Base-by-base conservation (phyloP, 2,329 filamentous ascomycete genomes). In the Dactylellina drechsleri region DNA sequence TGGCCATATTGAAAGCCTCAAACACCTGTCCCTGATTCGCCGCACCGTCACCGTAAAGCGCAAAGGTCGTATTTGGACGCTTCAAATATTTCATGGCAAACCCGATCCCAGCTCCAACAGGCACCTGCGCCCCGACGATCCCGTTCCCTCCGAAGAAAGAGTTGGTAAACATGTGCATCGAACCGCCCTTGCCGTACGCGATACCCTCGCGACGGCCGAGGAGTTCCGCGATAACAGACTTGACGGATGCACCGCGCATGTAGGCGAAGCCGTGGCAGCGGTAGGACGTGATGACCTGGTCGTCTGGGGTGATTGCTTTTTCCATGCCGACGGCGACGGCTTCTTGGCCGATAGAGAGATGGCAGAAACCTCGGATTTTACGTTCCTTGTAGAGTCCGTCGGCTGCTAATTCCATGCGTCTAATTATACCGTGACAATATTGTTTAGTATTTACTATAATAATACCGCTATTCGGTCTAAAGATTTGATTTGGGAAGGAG, bases 1-100 rank as follows among this genome's bases (percentile, higher is more conserved):
- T 98, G 77, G 95, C 95, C 95, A 99, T 99, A 90, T 99, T 99
- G 89, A 96, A 99, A 77, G 95, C 93, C 87, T 99, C 95, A 81
- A 99, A 99, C 80, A 99, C 95, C 85, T 99, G 95, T 78, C 95
- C 95, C 87, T 99, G 95, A 87, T 99, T 99, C 87, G 91, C 92
- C 79, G 95, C 95, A 87, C 95, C 95, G 81, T 99, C 95, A 86
- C 95, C 95, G 84, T 99, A 99, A 73, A 99, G 88, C 78, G 94
- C 89, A 79, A 99, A 87, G 77, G 91, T 91, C 77, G 92, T 91
- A 82, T 92, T 94, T 85, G 93, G 91, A 86, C 91, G 90, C 81
- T 87, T 89, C 81, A 89, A 89, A 87, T 99, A 99, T 86, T 97
- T 90, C 86, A 98, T 93, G 76, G 95, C 95, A 81, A 99, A 99